Evolutionary conservation across 2,329 filamentous ascomycete genomes (phyloP).

Genomic region (Colletotrichum euphorbiae): DNA sequence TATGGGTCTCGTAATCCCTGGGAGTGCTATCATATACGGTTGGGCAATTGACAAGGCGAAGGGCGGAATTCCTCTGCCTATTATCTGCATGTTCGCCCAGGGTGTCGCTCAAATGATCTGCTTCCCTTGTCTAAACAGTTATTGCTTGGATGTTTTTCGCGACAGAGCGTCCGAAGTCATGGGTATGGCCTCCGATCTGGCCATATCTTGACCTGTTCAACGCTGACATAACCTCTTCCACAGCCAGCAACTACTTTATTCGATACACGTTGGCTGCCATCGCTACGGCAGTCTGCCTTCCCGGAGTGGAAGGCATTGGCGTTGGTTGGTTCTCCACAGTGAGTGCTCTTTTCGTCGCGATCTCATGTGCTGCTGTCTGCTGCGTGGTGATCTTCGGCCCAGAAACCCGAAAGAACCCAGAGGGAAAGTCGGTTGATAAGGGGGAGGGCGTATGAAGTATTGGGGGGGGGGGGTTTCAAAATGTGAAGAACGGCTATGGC

Average conservation of each 20-base stretch:
- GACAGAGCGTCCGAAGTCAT: constrained; percentile 37
- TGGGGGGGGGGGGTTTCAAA: no score
- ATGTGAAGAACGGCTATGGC: neutral
- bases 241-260: constrained; percentile 83
- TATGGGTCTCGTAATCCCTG: constrained; percentile 70
- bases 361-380: constrained; percentile 26
- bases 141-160: constrained; percentile 39
- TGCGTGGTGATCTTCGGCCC: constrained; percentile 32
- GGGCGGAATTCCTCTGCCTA: constrained; percentile 63
- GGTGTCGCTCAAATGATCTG: constrained; percentile 77
- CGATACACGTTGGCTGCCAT: constrained; percentile 80
- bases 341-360: constrained; percentile 43
- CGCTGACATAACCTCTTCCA: neutral
- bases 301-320: constrained; percentile 77
- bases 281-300: constrained; percentile 78
- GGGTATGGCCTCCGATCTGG: constrained; percentile 4
- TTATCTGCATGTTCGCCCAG: constrained; percentile 76
- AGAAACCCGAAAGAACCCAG: neutral
- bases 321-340: constrained; percentile 87
- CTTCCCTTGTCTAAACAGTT: constrained; percentile 77
- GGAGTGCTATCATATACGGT: constrained; percentile 76
- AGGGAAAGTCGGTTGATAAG: constrained; percentile 16
- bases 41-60: constrained; percentile 57
- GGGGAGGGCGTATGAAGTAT: neutral
- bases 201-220: no score